Evolutionary conservation across 306 rosid species (phyloP).

Genomic region (Cicer pinnatifidum): DNA sequence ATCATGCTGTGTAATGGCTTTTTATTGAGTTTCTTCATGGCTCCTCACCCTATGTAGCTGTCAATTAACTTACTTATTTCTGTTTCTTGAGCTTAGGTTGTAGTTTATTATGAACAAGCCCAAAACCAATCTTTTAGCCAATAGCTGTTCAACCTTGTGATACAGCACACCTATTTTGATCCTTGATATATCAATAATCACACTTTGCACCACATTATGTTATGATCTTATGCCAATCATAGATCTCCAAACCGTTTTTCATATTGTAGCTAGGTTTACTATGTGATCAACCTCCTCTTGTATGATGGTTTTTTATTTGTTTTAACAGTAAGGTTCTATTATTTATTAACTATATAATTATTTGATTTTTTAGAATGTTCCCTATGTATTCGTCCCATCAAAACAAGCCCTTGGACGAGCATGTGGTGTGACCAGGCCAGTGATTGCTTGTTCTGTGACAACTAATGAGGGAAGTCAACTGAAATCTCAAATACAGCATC

Average conservation of each 20-base stretch:
- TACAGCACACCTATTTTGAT: neutral
- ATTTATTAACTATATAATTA: constrained; percentile 6
- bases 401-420: constrained; percentile 98
- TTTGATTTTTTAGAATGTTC: constrained; percentile 70
- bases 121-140: neutral
- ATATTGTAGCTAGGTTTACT: neutral
- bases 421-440: constrained; percentile 94
- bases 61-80: neutral
- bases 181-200: neutral
- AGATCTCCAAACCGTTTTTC: neutral
- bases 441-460: constrained; percentile 90
- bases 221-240: neutral
- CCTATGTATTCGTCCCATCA: constrained; percentile 84
- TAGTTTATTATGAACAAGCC: neutral
- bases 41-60: neutral
- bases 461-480: constrained; percentile 91
- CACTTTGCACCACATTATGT: neutral
- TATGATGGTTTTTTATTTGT: too few relatives aligned
- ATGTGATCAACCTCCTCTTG: neutral
- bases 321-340: neutral
- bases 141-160: neutral
- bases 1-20: neutral
- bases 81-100: neutral
- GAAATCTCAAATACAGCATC: constrained; percentile 87
- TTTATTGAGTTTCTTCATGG: neutral